phyloP scores from a whole-genome alignment of 306 rosid species.

The Vigna nakashimae region DNA sequence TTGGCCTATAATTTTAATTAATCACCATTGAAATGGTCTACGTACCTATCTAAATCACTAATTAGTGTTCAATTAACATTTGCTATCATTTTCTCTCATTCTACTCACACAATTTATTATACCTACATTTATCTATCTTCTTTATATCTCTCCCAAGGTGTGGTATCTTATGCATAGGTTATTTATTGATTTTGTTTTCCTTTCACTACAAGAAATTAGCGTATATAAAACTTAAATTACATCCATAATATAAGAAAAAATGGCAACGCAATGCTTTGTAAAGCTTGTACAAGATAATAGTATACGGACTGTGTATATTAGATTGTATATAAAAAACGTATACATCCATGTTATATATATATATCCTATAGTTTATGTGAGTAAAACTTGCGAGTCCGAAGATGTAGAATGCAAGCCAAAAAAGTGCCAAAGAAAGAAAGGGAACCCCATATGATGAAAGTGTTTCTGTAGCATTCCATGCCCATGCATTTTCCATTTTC shows the following conservation, averaged over 20 bases:
- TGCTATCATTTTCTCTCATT: not conserved
- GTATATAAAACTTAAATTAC: no score
- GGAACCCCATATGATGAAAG: slow-evolving; percentile 74
- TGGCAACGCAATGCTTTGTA: no score
- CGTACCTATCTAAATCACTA: not conserved
- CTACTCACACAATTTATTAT: no score
- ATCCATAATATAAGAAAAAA: no score
- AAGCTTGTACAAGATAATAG: no score
- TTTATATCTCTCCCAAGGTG: no score
- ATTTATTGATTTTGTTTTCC: not conserved
- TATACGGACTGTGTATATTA: not conserved
- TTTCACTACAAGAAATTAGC: no score
- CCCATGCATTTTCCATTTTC: slow-evolving; percentile 71
- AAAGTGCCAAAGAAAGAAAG: slow-evolving; percentile 60
- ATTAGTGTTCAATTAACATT: not conserved
- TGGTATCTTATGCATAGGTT: no score
- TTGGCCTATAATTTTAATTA: not conserved
- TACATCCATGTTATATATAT: not conserved
- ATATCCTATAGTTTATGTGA: slow-evolving; percentile 37
- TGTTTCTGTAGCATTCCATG: slow-evolving; percentile 63
- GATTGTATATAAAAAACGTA: not conserved
- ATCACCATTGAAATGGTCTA: not conserved
- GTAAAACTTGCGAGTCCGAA: slow-evolving; percentile 67
- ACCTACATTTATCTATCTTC: no score
- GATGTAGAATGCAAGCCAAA: slow-evolving; percentile 55